Percentiles rank a stretch among this genome's conserved stretches.
phyloP scores from a whole-genome alignment of 306 rosid genomes.

The Pyrus bretschneideri region DNA sequence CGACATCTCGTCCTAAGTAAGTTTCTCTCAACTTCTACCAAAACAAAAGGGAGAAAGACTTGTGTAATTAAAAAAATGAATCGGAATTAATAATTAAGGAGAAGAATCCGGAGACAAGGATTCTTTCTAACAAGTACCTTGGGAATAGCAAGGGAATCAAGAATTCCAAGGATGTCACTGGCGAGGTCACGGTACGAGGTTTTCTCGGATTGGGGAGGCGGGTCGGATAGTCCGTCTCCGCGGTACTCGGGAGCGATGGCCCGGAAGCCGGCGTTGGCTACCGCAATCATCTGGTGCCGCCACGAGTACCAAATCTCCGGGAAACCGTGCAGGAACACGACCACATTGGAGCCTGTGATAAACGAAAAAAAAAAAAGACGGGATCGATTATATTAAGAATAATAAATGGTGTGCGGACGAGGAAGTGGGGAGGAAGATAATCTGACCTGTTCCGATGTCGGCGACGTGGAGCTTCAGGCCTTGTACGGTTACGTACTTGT shows the following conservation, averaged over 20 bases:
- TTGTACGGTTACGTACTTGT: slow-evolving; percentile 42
- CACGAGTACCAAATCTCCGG: slow-evolving; percentile 95
- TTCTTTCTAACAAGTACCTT: slow-evolving; percentile 29
- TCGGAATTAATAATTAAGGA: not conserved
- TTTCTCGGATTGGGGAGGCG: slow-evolving; percentile 37
- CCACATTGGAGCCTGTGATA: slow-evolving; percentile 29
- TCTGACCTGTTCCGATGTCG: slow-evolving; percentile 53
- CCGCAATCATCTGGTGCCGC: slow-evolving; percentile 82
- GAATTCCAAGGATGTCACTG: slow-evolving; percentile 48
- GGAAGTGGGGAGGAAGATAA: too few species aligned
- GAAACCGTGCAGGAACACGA: slow-evolving; percentile 73
- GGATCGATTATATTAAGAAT: not conserved
- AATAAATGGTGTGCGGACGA: not conserved
- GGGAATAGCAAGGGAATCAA: slow-evolving; percentile 37
- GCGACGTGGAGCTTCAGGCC: slow-evolving; percentile 61
- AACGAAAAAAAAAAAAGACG: not conserved
- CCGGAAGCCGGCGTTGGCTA: slow-evolving; percentile 56
- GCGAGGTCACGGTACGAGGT: slow-evolving; percentile 27
- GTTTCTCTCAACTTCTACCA: too few species aligned
- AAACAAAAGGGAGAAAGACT: not conserved
- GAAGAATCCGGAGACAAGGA: not conserved
- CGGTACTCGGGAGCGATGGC: slow-evolving; percentile 71
- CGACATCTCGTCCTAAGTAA: too few species aligned
- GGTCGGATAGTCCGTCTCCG: slow-evolving; percentile 75
- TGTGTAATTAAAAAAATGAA: too few species aligned